Evolutionary conservation across 768 basidiomycete genomes (phyloP).

Genomic region (Trametes elegans): DNA sequence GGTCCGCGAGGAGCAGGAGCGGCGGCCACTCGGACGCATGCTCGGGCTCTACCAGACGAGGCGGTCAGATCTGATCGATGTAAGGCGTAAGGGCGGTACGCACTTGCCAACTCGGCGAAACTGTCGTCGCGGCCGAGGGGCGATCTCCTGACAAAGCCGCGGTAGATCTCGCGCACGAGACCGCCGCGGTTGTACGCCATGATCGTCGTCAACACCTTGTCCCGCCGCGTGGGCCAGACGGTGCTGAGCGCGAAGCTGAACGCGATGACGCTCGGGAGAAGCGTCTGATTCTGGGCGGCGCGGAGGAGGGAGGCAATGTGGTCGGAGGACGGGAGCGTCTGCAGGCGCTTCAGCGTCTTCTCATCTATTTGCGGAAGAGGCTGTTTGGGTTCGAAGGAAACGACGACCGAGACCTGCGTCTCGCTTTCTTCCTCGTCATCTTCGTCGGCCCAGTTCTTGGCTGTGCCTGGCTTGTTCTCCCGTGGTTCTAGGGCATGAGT

Average conservation of each 20-base stretch:
- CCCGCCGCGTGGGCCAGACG: constrained; percentile 59
- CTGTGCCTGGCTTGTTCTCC: constrained; percentile 11
- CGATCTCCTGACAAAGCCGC: constrained; percentile 59
- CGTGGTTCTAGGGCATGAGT: constrained; percentile 49
- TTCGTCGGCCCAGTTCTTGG: constrained; percentile 19
- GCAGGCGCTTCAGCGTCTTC: constrained; percentile 62
- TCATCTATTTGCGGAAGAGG: constrained; percentile 48
- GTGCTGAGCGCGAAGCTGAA: constrained; percentile 57
- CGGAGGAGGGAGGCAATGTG: constrained; percentile 59
- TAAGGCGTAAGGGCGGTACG: constrained; percentile 23
- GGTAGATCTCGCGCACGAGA: constrained; percentile 73
- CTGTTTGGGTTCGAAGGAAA: constrained; percentile 30
- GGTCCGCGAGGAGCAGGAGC: constrained; percentile 72
- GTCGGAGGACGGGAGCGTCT: constrained; percentile 47
- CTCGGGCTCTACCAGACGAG: constrained; percentile 38
- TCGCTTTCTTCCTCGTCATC: constrained; percentile 32
- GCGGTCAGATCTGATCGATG: background rate
- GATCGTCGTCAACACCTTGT: constrained; percentile 55
- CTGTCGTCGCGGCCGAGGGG: constrained; percentile 60
- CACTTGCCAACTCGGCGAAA: constrained; percentile 38
- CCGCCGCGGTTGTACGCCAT: constrained; percentile 54
- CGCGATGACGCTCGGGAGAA: constrained; percentile 47
- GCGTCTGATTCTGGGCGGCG: constrained; percentile 38
- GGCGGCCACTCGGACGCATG: constrained; percentile 57
- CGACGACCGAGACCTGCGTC: constrained; percentile 38